phyloP scores from a whole-genome alignment of 1,284 basidiomycete species.

The Irpex rosettiformis region DNA sequence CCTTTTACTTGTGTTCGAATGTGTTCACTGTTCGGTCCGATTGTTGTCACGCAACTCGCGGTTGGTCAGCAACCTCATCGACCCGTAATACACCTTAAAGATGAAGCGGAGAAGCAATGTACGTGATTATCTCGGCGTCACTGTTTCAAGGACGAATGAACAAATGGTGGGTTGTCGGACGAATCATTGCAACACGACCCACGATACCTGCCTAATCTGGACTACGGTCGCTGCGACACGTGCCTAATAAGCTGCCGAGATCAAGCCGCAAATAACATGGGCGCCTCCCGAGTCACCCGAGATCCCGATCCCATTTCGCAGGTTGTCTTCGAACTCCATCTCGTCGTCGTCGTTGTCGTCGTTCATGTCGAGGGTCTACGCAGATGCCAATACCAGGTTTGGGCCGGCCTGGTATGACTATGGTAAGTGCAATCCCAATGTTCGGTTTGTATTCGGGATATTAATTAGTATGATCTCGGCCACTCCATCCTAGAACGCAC shows the following conservation, averaged over 20 bases:
- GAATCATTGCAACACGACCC: not conserved
- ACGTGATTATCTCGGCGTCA: too few species aligned
- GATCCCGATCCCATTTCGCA: not conserved
- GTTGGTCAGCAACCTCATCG: not conserved
- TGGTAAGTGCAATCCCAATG: conserved; percentile 39
- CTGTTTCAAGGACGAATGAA: too few species aligned
- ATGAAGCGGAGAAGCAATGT: too few species aligned
- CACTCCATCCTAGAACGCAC: conserved; percentile 51
- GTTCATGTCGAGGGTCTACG: conserved; percentile 57
- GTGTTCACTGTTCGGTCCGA: not conserved
- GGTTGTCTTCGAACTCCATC: not conserved
- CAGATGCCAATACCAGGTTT: conserved; percentile 66
- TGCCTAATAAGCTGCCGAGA: not conserved
- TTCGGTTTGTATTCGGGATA: not conserved
- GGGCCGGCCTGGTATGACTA: conserved; percentile 82
- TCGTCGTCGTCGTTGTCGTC: not conserved
- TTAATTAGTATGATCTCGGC: not conserved
- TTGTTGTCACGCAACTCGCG: not conserved
- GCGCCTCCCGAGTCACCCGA: not conserved
- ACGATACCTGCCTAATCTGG: not conserved
- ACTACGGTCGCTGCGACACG: too few species aligned
- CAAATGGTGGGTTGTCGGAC: not conserved
- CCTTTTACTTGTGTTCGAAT: not conserved
- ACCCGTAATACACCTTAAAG: not conserved
- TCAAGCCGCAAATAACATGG: not conserved